phyloP scores from a whole-genome alignment of 352 stramenopile genomes.

The Phytopythium oedochilum region DNA sequence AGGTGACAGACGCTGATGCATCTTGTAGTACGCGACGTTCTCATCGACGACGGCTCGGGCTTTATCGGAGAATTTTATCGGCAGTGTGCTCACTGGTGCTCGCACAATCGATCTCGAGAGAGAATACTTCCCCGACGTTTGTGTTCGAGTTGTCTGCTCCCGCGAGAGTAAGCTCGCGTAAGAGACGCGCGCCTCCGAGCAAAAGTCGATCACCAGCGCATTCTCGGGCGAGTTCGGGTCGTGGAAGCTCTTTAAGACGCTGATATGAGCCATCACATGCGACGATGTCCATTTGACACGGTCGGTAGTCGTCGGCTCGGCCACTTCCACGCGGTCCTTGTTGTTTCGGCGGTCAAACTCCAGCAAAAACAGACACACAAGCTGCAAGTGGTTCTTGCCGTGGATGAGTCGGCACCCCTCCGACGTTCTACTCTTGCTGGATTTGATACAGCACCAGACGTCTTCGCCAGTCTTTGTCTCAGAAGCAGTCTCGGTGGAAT shows the following conservation, averaged over 20 bases:
- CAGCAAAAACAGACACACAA: conserved; percentile 29
- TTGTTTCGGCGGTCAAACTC: conserved; percentile 21
- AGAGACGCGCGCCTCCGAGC: conserved; percentile 18
- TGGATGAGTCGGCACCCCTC: not conserved
- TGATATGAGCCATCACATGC: conserved; percentile 27
- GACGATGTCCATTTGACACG: conserved; percentile 1
- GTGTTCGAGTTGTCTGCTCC: conserved; percentile 7
- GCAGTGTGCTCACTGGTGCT: not conserved
- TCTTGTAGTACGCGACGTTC: conserved; percentile 13
- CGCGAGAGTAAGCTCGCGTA: conserved; percentile 14
- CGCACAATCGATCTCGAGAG: not conserved
- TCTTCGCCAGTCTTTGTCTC: not conserved
- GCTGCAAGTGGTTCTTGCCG: conserved; percentile 29
- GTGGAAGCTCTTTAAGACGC: conserved; percentile 35
- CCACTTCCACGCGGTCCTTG: not conserved
- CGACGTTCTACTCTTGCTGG: not conserved
- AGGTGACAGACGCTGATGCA: conserved; percentile 11
- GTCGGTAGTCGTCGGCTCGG: not conserved
- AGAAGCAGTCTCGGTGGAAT: not conserved
- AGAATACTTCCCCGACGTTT: no score
- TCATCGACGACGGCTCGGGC: conserved; percentile 17
- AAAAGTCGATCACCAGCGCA: conserved; percentile 30
- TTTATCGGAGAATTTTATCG: conserved; percentile 4
- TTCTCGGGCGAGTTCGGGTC: conserved; percentile 9
- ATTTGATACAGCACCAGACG: not conserved